Evolutionary conservation across 768 basidiomycete genomes (phyloP).

Genomic region (Tulasnella sp.): DNA sequence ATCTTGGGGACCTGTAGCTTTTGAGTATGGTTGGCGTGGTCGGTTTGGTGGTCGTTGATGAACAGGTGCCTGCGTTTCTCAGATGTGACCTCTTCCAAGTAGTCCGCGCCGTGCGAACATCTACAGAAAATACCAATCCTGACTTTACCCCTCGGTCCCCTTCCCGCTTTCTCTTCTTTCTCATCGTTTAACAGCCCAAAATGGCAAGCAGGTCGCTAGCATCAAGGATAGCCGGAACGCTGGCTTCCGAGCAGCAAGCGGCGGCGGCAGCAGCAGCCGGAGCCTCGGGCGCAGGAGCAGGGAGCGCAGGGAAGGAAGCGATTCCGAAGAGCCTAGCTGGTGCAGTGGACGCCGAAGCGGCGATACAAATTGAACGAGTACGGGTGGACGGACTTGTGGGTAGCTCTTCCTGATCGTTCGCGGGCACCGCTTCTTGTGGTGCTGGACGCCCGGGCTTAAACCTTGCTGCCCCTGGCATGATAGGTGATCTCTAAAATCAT

Average conservation of each 20-base stretch:
- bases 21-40: no score
- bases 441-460: background rate
- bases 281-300: conserved; percentile 35
- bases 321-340: conserved; percentile 90
- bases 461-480: background rate
- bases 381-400: conserved; percentile 82
- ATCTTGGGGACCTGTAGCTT: no score
- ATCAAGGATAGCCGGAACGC: background rate
- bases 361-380: conserved; percentile 65
- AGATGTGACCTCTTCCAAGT: background rate
- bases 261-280: conserved; percentile 71
- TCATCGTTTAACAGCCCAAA: background rate
- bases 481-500: conserved; percentile 90
- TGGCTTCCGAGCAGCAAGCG: conserved; percentile 28
- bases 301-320: conserved; percentile 63
- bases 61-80: background rate
- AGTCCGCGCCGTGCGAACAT: background rate
- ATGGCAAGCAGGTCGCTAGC: conserved; percentile 3
- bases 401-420: conserved; percentile 10
- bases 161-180: background rate
- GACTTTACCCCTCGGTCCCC: background rate
- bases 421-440: background rate
- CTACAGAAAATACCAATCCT: background rate
- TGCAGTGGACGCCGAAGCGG: conserved; percentile 86
- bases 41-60: no score